Conservation (phyloP, 2,329 filamentous ascomycete genomes). For the Sporothrix dimorphospora region DNA sequence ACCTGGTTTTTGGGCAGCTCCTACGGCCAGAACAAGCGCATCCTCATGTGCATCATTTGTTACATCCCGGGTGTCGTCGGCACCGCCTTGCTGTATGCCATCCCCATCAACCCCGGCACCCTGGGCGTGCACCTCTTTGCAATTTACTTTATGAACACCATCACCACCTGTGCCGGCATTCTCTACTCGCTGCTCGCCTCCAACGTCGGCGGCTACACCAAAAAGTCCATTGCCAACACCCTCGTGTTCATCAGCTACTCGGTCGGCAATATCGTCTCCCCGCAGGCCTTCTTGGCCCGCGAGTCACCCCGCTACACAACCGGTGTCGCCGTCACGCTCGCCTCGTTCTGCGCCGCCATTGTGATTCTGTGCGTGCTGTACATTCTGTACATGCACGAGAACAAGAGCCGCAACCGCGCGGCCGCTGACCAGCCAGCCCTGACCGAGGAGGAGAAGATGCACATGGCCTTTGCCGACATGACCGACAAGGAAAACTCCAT, state of each 20-base stretch:
- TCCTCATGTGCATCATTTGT: conserved; percentile 37
- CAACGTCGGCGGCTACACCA: conserved; percentile 54
- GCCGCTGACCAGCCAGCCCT: background rate
- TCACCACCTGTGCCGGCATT: conserved; percentile 43
- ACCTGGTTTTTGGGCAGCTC: conserved; percentile 33
- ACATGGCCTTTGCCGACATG: conserved; percentile 36
- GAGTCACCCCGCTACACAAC: conserved; percentile 64
- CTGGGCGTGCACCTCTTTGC: conserved; percentile 24
- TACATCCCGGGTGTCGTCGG: conserved; percentile 34
- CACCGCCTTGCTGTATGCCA: conserved; percentile 32
- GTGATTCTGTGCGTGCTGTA: conserved; percentile 53
- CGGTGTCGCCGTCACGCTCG: conserved; percentile 59
- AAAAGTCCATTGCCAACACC: conserved; percentile 60
- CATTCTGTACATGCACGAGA: conserved; percentile 55
- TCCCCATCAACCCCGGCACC: conserved; percentile 29
- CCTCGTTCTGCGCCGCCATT: conserved; percentile 27
- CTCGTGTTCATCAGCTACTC: conserved; percentile 57
- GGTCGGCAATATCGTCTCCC: conserved; percentile 56
- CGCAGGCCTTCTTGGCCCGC: conserved; percentile 60
- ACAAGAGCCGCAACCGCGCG: conserved; percentile 53
- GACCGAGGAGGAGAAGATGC: background rate
- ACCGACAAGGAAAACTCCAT: conserved; percentile 34
- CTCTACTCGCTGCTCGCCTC: conserved; percentile 53
- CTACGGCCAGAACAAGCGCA: conserved; percentile 46
- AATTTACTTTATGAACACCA: conserved; percentile 34